Percentiles rank a stretch among this genome's conserved stretches.
Evolutionary conservation across 306 rosid species (phyloP).

Genomic region (Cyamopsis tetragonoloba): DNA sequence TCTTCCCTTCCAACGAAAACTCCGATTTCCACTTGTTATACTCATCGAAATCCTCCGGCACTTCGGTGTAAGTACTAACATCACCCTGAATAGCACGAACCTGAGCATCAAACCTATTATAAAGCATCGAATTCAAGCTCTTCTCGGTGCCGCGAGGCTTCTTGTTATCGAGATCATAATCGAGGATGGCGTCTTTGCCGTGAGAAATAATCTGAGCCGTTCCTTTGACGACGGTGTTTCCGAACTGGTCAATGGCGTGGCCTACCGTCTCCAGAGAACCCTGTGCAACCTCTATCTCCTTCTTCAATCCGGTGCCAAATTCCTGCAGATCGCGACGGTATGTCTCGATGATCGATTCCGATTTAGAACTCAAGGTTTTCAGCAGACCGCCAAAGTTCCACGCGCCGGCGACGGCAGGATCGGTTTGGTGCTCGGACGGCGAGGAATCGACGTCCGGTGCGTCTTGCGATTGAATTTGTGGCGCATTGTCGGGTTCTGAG

Average conservation of each 20-base stretch:
- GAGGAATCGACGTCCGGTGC: constrained; percentile 30
- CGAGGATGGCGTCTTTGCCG: constrained; percentile 55
- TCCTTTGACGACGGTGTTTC: constrained; percentile 60
- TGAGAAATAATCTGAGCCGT: constrained; percentile 74
- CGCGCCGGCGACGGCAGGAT: constrained; percentile 12
- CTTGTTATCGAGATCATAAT: constrained; percentile 35
- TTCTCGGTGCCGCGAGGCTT: constrained; percentile 15
- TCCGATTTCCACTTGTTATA: constrained; percentile 45
- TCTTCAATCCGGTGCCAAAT: constrained; percentile 72
- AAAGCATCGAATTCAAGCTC: constrained; percentile 43
- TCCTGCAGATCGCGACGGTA: constrained; percentile 85
- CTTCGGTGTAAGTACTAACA: constrained; percentile 45
- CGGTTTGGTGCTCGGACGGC: neutral
- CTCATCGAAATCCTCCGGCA: constrained; percentile 65
- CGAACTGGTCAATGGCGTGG: constrained; percentile 60
- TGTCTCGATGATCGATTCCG: constrained; percentile 72
- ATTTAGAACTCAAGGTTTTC: constrained; percentile 48
- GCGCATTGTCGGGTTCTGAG: constrained; percentile 12
- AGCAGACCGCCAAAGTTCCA: constrained; percentile 67
- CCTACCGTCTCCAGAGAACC: constrained; percentile 71
- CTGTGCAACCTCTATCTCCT: constrained; percentile 85
- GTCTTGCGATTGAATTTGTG: neutral
- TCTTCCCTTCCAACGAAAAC: constrained; percentile 47
- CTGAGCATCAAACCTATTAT: constrained; percentile 67
- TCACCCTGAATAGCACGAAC: constrained; percentile 57